Base-by-base conservation (phyloP, 2,329 filamentous ascomycete species). In the Kalmusia sp. region DNA sequence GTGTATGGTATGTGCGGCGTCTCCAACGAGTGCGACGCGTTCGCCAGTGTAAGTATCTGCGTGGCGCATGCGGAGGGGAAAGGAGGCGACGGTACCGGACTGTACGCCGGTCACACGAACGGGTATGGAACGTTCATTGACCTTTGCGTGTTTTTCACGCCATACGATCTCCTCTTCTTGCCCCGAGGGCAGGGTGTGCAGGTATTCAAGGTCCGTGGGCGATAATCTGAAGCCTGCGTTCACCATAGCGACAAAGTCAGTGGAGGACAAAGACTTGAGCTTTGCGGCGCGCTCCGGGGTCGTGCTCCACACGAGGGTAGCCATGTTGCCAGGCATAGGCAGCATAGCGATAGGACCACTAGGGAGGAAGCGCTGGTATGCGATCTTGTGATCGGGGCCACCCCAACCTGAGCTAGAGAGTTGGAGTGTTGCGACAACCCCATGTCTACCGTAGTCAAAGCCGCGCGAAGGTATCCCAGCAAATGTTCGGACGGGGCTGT, bases 311-410 rank as follows among this genome's bases (percentile, higher is more conserved):
- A 99, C 95, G 4, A 99, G 81, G 0, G 92, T 93, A 4, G 93
- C 88, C 70, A 86, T 84, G 59, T 90, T 89, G 17, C 90, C 90
- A 0, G 95, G 95, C 7, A 99, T 80, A 1, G 95, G 95, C 1
- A 99, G 85, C 77, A 98, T 87, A 15, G 95, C 95, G 46, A 98
- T 86, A 0, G 95, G 95, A 0, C 95, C 95, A 0, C 91, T 91
- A 3, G 95, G 95, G 12, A 99, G 81, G 78, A 99, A 99, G 49
- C 95, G 87, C 77, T 99, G 95, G 73, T 96, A 99, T 22, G 95
- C 95, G 43, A 88, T 92, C 71, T 90, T 92, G 52, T 74, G 72
- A 39, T 77, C 71, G 35, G 59, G 52, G 8, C 66, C 67, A 27
- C 68, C 71, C 50, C 84, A 65, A 56, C 73, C 64, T 58, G 68